A percentile compares a stretch with the other conserved stretches of the same genome.
Conservation (phyloP, 345 rosid species). For the Adansonia digitata region DNA sequence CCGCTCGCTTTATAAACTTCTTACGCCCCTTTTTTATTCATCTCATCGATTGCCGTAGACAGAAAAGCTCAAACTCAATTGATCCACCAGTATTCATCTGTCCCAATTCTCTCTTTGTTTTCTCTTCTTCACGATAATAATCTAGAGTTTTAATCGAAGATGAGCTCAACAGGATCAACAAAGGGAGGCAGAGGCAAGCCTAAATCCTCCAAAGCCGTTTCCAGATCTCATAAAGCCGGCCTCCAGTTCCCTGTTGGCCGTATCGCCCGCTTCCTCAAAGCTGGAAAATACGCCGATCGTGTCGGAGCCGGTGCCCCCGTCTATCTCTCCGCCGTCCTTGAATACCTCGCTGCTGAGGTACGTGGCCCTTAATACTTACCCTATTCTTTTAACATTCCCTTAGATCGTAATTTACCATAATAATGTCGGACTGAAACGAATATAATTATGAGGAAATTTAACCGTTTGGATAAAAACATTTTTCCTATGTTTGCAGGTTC, state of each 20-base stretch:
- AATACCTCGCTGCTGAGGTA: slow-evolving; percentile 83
- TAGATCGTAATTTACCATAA: background rate
- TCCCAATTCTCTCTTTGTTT: background rate
- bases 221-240: slow-evolving; percentile 61
- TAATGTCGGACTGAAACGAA: background rate
- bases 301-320: too few species aligned
- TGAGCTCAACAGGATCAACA: too few species aligned
- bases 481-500: slow-evolving; percentile 28
- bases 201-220: slow-evolving; percentile 42
- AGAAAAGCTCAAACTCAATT: too few species aligned
- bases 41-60: background rate
- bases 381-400: too few species aligned
- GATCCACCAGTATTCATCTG: background rate
- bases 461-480: background rate
- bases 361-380: background rate
- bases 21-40: background rate
- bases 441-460: background rate
- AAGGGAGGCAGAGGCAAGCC: too few species aligned
- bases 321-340: too few species aligned
- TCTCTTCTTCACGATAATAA: background rate
- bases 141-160: background rate
- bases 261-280: too few species aligned
- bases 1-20: background rate
- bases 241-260: slow-evolving; percentile 70
- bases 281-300: too few species aligned